These are phyloP conservation scores for Zea mays DNA, from an alignment of 176 grass and related monocot species.

Conservation along the genomic window Zm-B73-REFERENCE-NAM-5.0 NC_050102.1:132580501-132581000, in stretches of 20 bases:
- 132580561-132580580: neutral
- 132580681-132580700: slow-evolving; percentile 37
- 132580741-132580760: slow-evolving; percentile 38
- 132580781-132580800: slow-evolving; percentile 42
- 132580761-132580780: slow-evolving; percentile 38
- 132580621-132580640: too few species aligned
- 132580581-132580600: neutral
- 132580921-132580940: too few species aligned
- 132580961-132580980: too few species aligned
- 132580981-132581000: too few species aligned
- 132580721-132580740: slow-evolving; percentile 44
- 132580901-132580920: too few species aligned
- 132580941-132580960: too few species aligned
- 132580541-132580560: neutral
- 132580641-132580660: too few species aligned
- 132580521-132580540: slow-evolving; percentile 26
- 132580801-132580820: neutral
- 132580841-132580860: too few species aligned
- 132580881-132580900: too few species aligned
- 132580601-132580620: too few species aligned
- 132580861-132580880: too few species aligned
- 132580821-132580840: neutral
- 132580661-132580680: slow-evolving; percentile 1
- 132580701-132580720: slow-evolving; percentile 41
- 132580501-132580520: slow-evolving; percentile 38